A percentile compares a stretch with the other conserved stretches of the same genome.
Conservation (phyloP, 73 alveolate genomes). For the Uronychia binucleata region DNA sequence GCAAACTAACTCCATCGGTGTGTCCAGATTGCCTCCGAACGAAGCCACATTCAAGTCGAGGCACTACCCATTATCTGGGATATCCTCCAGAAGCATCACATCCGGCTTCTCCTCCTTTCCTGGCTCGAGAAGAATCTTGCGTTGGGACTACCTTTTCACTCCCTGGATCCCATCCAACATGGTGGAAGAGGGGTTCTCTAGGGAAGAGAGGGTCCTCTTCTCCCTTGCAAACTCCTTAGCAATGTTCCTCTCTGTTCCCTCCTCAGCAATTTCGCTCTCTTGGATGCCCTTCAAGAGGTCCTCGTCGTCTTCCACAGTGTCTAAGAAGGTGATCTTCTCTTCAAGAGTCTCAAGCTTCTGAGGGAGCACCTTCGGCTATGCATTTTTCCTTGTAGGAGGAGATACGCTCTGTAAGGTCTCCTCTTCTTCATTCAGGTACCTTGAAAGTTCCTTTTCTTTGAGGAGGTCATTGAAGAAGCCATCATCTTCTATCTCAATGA, state of each 20-base stretch:
- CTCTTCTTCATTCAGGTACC: background rate
- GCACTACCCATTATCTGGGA: no score
- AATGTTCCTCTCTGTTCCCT: background rate
- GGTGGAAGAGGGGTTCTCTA: background rate
- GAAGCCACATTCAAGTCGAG: no score
- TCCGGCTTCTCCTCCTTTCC: background rate
- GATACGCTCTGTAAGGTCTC: background rate
- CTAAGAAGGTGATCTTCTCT: background rate
- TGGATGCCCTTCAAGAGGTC: background rate
- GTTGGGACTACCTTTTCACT: background rate
- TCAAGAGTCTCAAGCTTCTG: background rate
- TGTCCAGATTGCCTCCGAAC: background rate
- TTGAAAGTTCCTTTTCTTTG: background rate
- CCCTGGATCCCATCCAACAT: background rate
- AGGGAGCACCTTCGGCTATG: background rate
- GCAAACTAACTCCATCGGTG: background rate
- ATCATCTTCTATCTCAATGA: background rate
- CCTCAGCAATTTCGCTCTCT: background rate
- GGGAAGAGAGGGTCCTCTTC: background rate
- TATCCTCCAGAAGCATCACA: background rate
- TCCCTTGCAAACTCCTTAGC: background rate
- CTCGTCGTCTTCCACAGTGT: background rate
- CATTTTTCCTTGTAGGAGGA: background rate
- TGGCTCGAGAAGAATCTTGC: background rate
- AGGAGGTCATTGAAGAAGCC: background rate